Evolutionary conservation across 495 filamentous ascomycete species (phyloP), one percentile per base, ranked within the genome.

Genomic region (Hypoxylon trugodes): DNA sequence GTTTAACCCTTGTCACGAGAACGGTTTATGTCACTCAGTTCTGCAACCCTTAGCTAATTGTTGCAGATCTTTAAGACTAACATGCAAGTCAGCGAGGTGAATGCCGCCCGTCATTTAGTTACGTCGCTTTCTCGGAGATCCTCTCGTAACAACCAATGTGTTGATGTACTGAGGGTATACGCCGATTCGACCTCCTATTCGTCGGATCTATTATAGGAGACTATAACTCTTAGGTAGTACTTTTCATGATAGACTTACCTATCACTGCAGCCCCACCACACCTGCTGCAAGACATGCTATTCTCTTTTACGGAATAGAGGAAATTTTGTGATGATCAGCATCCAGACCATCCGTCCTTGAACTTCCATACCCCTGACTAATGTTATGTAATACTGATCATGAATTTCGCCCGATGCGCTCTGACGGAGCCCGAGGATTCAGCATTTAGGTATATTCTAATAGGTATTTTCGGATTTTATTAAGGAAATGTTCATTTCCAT

Each of bases 191-290:
- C 22, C 12, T 48, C 8, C 42, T 19, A 57, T 57, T 57, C 41
- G 53, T 19, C 24, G 22, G 30, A 6, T 19, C 16, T 46, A 19
- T 16, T 56, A 56, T 49, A 32, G 30, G 24, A 13, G 13, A 12
- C 5, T 26, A 46, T 18, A n/a, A 18, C 5, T 35, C 33, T 51
- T n/a, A n/a, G n/a, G n/a, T n/a, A n/a, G n/a, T n/a, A n/a, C n/a
- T n/a, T n/a, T n/a, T n/a, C n/a, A 35, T 35, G 26, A 19, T 16
- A 47, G 21, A 16, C 28, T 15, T 30, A n/a, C 21, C 12, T 37
- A 10, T 12, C 30, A 24, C 41, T 30, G n/a, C 26, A 57, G 32
- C 41, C 41, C 53, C 53, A 32, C 42, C 19, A 28, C 18, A 12
- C 18, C 25, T 35, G 13, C 22, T 26, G 33, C 4, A 42, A 43